These are phyloP conservation scores for Prunus kanzakura DNA, from an alignment of 306 rosid species.

Conservation along the genomic window DNA sequence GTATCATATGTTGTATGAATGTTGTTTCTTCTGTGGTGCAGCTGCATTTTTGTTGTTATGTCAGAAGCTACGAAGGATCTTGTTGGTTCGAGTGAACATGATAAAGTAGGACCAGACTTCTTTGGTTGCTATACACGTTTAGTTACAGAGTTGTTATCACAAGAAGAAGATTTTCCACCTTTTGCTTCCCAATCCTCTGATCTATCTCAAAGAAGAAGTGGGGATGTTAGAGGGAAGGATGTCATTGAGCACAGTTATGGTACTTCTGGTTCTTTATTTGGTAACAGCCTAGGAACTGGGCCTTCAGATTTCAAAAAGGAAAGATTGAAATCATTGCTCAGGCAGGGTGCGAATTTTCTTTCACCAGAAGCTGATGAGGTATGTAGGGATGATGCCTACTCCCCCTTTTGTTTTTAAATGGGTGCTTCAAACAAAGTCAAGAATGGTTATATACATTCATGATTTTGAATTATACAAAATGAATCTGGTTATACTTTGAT, in stretches of 20 bases:
- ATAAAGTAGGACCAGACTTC: slow-evolving; percentile 67
- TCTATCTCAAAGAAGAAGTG: slow-evolving; percentile 23
- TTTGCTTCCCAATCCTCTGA: slow-evolving; percentile 26
- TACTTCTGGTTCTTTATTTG: slow-evolving; percentile 33
- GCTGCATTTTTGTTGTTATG: slow-evolving; percentile 50
- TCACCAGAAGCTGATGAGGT: slow-evolving; percentile 88
- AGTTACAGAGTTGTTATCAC: slow-evolving; percentile 55
- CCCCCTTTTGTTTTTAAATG: slow-evolving; percentile 15
- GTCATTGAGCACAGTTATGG: slow-evolving; percentile 8
- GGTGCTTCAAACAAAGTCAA: slow-evolving; percentile 11
- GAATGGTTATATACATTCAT: neutral
- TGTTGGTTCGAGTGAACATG: slow-evolving; percentile 27
- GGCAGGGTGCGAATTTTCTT: slow-evolving; percentile 61
- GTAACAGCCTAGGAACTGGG: slow-evolving; percentile 39
- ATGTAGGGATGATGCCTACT: slow-evolving; percentile 24
- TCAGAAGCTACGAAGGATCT: slow-evolving; percentile 42
- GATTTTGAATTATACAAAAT: neutral
- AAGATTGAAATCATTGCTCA: slow-evolving; percentile 61
- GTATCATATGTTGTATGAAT: neutral
- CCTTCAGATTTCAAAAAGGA: slow-evolving; percentile 57
- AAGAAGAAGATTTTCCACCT: slow-evolving; percentile 42
- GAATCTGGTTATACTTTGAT: neutral
- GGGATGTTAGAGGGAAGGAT: slow-evolving; percentile 28
- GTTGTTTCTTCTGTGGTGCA: slow-evolving; percentile 31
- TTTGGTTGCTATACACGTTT: slow-evolving; percentile 63